Conservation (phyloP, 2,329 filamentous ascomycete genomes). For the Hypoxylon sp. region DNA sequence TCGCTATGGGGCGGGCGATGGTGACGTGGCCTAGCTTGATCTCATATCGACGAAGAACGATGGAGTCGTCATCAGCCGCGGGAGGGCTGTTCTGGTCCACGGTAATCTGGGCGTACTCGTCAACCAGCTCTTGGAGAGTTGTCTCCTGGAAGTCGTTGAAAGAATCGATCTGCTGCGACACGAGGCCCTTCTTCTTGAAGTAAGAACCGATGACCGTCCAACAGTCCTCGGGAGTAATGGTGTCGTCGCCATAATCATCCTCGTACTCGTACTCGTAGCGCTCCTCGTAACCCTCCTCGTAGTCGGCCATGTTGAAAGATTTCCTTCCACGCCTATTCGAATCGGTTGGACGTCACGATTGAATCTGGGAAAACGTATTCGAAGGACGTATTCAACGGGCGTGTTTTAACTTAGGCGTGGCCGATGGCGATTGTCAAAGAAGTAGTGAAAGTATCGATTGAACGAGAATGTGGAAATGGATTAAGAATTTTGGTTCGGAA, state of each 20-base stretch:
- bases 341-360: neutral
- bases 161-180: conserved; percentile 96
- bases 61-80: conserved; percentile 73
- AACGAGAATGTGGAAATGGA: neutral
- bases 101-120: conserved; percentile 90
- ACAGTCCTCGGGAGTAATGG: conserved; percentile 95
- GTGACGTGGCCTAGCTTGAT: conserved; percentile 92
- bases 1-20: conserved; percentile 88
- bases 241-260: conserved; percentile 72
- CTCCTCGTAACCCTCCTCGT: conserved; percentile 58
- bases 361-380: neutral
- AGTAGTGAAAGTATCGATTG: neutral
- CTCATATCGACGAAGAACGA: conserved; percentile 90
- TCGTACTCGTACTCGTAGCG: conserved; percentile 72
- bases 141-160: conserved; percentile 97
- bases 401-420: conserved; percentile 1
- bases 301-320: conserved; percentile 57
- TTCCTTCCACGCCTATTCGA: neutral
- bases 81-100: conserved; percentile 90
- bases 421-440: conserved; percentile 9
- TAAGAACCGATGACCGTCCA: conserved; percentile 98
- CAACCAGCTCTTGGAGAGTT: conserved; percentile 92
- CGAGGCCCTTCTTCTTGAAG: conserved; percentile 94
- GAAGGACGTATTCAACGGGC: neutral
- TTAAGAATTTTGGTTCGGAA: neutral